Evolutionary conservation across 2,329 filamentous ascomycete genomes (phyloP), one percentile per base, ranked within the genome.

Genomic region (Saccharata proteae): DNA sequence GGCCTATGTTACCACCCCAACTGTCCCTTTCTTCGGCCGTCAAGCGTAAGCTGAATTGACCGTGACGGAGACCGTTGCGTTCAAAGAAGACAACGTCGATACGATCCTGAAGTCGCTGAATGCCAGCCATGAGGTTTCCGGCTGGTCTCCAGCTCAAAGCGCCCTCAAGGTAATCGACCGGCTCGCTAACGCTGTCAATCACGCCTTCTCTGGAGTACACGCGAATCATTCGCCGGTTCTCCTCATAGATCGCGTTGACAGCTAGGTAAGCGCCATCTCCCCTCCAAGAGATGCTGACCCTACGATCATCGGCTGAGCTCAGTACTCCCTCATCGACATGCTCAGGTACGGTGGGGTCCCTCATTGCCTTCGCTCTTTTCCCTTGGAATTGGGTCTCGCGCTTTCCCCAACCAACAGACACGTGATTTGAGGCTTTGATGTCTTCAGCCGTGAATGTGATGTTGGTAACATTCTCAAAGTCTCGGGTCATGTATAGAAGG

Each of bases 371-470:
- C 35, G 86, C 88, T 39, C 86, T 75, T 47, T 82, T 84, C 30
- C 90, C 90, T 49, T 94, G 82, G 54, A 98, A 98, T 54, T 98
- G 90, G 0, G 90, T 98, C 58, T 98, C 90, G 51, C 81, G 84
- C 63, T 96, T 96, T 37, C 90, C 90, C 90, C 90, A 98, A 29
- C 90, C 90, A 14, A 98, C 88, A 13, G 85, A 92, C 35, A 94
- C 90, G 62, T 94, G 86, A 53, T 79, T 90, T 16, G 80, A 96
- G n/a, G 75, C 73, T 44, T 80, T 80, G 40, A 93, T 69, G 55
- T 93, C 88, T 26, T 86, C 82, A 0, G 64, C 52, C 0, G 71
- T 73, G 54, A 96, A 74, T 19, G 67, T 62, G 31, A 81, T 68
- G 54, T 86, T 80, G 19, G 80, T 73, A 24, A 93, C 74, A 35